These are phyloP conservation scores for Cystobasidium onofrii DNA, from an alignment of 768 basidiomycete genomes.

Conservation along the genomic window DNA sequence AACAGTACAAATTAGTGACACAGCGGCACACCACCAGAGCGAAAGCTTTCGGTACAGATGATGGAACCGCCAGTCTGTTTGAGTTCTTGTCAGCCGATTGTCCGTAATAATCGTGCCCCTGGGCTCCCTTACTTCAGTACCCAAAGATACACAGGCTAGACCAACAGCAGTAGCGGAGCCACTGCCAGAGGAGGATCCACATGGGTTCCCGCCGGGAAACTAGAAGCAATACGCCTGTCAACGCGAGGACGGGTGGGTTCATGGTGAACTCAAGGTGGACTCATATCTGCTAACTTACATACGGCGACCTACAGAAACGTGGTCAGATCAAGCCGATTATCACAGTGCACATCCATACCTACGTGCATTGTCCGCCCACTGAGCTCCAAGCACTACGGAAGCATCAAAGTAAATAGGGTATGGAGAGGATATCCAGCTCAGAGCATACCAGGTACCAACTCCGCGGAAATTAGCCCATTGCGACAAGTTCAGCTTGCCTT, in stretches of 20 bases:
- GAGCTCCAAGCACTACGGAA: slow-evolving; percentile 57
- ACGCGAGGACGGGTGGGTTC: too few relatives aligned
- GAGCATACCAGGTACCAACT: neutral
- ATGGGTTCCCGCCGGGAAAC: slow-evolving; percentile 52
- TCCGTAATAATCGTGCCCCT: too few relatives aligned
- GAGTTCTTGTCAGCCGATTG: neutral
- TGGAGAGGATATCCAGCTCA: too few relatives aligned
- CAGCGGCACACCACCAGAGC: neutral
- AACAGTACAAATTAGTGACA: neutral
- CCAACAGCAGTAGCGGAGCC: slow-evolving; percentile 54
- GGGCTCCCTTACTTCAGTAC: slow-evolving; percentile 48
- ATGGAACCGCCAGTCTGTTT: slow-evolving; percentile 49
- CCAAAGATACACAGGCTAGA: slow-evolving; percentile 50
- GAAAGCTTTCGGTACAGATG: slow-evolving; percentile 38
- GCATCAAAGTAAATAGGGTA: too few relatives aligned
- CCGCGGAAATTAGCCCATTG: slow-evolving; percentile 55
- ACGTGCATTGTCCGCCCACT: slow-evolving; percentile 53
- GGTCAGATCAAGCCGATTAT: neutral
- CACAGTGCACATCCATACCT: slow-evolving; percentile 46
- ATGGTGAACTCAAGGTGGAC: too few relatives aligned
- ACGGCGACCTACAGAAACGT: neutral
- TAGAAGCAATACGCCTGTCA: too few relatives aligned
- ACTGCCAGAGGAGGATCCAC: slow-evolving; percentile 58
- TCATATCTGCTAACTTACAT: too few relatives aligned
- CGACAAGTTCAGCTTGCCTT: slow-evolving; percentile 55